Conservation (phyloP, 108 stramenopile species). For the Licmophora abbreviata region DNA sequence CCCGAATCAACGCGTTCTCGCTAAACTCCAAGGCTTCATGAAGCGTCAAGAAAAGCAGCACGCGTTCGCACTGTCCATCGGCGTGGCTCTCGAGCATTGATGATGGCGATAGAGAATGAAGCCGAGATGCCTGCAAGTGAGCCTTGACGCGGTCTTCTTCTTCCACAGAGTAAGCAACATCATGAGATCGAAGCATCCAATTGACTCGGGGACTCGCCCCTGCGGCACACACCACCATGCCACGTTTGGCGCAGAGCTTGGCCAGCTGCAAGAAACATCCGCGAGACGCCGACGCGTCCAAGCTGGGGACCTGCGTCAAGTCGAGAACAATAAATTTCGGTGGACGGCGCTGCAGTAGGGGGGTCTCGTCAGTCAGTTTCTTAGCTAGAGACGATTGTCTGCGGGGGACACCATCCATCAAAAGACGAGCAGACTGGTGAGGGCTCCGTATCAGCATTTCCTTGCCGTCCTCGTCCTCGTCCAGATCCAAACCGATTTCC, state of each 20-base stretch:
- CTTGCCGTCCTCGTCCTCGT: slow-evolving; percentile 17
- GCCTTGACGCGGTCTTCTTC: slow-evolving; percentile 39
- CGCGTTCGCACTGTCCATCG: slow-evolving; percentile 10
- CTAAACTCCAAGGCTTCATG: slow-evolving; percentile 68
- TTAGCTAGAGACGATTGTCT: slow-evolving; percentile 18
- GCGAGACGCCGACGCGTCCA: slow-evolving; percentile 71
- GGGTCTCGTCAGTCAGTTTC: too few relatives aligned
- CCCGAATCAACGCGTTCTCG: slow-evolving; percentile 42
- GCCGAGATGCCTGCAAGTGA: not conserved
- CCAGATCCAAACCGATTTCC: slow-evolving; percentile 37
- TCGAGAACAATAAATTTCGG: slow-evolving; percentile 71
- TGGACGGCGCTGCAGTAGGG: slow-evolving; percentile 5
- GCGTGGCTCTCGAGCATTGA: slow-evolving; percentile 3
- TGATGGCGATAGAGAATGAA: not conserved
- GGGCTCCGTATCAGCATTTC: slow-evolving; percentile 1
- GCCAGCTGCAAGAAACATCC: slow-evolving; percentile 75
- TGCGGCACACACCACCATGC: slow-evolving; percentile 60
- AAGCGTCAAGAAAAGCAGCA: slow-evolving; percentile 30
- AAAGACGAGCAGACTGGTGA: not conserved
- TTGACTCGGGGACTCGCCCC: slow-evolving; percentile 59
- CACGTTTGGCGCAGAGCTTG: slow-evolving; percentile 54
- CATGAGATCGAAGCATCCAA: slow-evolving; percentile 79
- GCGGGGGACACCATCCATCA: not conserved
- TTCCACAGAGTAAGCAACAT: slow-evolving; percentile 39
- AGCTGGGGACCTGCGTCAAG: slow-evolving; percentile 48